Evolutionary conservation across 495 filamentous ascomycete species (phyloP).

Genomic region (Penicillium ochrochloron): DNA sequence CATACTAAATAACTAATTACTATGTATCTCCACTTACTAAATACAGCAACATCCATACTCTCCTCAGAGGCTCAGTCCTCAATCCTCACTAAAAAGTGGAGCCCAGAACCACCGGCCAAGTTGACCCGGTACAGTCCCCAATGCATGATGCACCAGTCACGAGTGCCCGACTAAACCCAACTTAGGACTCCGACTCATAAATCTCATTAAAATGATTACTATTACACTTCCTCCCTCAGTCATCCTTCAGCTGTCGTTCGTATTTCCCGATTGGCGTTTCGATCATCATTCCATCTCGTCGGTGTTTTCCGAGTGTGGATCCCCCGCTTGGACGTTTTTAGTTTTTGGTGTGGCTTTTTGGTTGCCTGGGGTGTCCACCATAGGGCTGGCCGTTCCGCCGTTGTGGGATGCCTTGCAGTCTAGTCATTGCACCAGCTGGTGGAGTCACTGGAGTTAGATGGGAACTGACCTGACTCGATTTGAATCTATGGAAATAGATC

Average conservation of each 20-base stretch:
- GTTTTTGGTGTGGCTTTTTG: conserved; percentile 17
- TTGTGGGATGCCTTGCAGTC: conserved; percentile 26
- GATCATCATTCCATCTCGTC: conserved; percentile 8
- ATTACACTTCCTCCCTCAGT: too few species aligned
- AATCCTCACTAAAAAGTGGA: too few species aligned
- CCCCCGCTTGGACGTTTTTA: conserved; percentile 1
- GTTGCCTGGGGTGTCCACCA: conserved; percentile 31
- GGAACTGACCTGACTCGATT: not conserved
- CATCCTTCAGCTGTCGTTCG: conserved; percentile 5
- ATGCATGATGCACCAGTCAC: conserved; percentile 12
- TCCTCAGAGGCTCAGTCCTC: too few species aligned
- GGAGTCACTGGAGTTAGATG: not conserved
- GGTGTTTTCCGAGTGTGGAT: conserved; percentile 26
- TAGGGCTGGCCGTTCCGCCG: conserved; percentile 31
- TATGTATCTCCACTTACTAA: not conserved
- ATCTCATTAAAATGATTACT: too few species aligned
- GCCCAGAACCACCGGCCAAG: not conserved
- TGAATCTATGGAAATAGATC: too few species aligned
- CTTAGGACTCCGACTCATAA: conserved; percentile 2
- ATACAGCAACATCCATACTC: conserved; percentile 4
- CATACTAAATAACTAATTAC: not conserved
- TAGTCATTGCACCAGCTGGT: not conserved
- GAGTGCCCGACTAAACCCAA: conserved; percentile 14
- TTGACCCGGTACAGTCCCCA: not conserved
- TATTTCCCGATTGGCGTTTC: conserved; percentile 20